phyloP scores from a whole-genome alignment of 2,329 filamentous ascomycete species.

The Albophoma yamanashiensis region DNA sequence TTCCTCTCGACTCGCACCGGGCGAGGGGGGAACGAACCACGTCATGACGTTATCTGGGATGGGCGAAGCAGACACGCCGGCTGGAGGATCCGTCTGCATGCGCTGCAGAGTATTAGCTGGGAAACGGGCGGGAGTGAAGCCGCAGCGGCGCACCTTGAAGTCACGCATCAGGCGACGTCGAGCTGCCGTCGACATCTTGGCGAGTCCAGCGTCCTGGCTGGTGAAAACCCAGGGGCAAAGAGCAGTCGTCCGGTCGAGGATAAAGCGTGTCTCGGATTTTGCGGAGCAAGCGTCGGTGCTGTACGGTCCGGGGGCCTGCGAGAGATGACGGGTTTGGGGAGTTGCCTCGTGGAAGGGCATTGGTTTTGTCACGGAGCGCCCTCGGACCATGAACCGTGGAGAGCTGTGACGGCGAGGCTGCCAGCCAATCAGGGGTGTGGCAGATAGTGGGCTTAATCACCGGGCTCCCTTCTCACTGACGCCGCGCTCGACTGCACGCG shows the following conservation, averaged over 20 bases:
- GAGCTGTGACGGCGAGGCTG: not conserved
- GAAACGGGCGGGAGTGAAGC: not conserved
- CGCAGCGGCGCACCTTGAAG: conserved; percentile 67
- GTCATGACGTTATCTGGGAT: conserved; percentile 97
- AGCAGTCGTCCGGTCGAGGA: not conserved
- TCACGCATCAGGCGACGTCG: conserved; percentile 96
- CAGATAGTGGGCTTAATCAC: conserved; percentile 7
- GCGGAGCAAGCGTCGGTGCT: not conserved
- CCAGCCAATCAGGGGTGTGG: conserved; percentile 12
- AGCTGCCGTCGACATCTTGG: conserved; percentile 72
- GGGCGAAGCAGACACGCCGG: conserved; percentile 90
- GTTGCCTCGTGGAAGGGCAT: not conserved
- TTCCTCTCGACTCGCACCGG: not conserved
- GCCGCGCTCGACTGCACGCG: not conserved
- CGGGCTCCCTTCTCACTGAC: not conserved
- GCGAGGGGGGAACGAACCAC: conserved; percentile 48
- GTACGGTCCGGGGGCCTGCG: not conserved
- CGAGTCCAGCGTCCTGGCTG: conserved; percentile 1
- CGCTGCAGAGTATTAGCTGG: conserved; percentile 44
- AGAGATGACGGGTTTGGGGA: not conserved
- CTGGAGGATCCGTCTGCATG: conserved; percentile 98
- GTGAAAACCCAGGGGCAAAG: conserved; percentile 1
- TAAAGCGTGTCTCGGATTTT: not conserved
- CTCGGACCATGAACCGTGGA: not conserved
- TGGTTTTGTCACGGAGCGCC: not conserved